Base-by-base conservation (phyloP, 345 rosid genomes). In the Carallia pectinifolia region DNA sequence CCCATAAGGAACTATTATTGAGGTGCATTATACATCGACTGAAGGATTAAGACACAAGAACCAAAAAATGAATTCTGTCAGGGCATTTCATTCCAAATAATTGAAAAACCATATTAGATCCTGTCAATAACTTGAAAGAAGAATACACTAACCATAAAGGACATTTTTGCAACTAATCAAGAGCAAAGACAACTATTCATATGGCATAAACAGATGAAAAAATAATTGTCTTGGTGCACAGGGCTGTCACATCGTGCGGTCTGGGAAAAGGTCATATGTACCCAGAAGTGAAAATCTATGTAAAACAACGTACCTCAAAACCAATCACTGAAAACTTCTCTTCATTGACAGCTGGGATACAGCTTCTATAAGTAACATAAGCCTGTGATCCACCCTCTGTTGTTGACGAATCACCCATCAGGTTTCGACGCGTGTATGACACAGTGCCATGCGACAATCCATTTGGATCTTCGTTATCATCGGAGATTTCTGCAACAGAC, bases 331-430 rank as follows among this genome's bases (percentile, higher is more conserved):
- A 90, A 70, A 90, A 31, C 83, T 79, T 87, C 84, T 94, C 97
- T 66, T 84, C 91, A 53, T 85, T 82, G 8, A 79, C 78, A 27
- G 90, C 74, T 1, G 84, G 92, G 31, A 94, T 86, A 81, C 97
- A 94, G 82, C 99, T 94, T 81, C 99, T 79, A 54, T 87, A 91
- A 36, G 92, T 94, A 59, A 87, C 83, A 66, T 90, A 91, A 74
- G 79, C 73, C 70, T 80, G 91, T 54, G 74, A 55, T 70, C 74
- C 84, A 31, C 48, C 77, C 69, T 82, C 75, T 0, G 58, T 36
- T 1, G 77, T 33, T 0, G 88, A 75, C 12, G 84, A 71, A 71
- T 81, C 89, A 52, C 77, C 92, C 61, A 74, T 70, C 55, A 89
- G 82, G 59, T 70, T 82, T 82, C 95, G 85, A 17, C 50, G 62